Conservation (phyloP, 2,329 filamentous ascomycete genomes). For the Trichoderma afroharzianum region DNA sequence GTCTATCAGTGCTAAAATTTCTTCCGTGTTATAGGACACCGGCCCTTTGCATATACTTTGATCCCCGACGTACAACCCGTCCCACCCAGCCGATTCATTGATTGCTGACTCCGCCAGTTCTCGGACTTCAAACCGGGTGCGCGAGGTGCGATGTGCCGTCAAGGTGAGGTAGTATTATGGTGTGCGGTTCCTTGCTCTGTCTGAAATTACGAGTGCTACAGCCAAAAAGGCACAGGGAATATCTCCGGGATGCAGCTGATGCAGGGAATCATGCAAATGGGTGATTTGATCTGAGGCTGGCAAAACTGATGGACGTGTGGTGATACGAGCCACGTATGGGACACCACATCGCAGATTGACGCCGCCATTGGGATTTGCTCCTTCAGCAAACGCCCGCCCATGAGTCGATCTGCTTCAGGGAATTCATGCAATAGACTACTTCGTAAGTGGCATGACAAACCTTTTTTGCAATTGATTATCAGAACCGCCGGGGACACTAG, state of each 20-base stretch:
- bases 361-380: neutral
- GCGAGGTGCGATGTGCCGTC: neutral
- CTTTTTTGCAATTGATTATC: neutral
- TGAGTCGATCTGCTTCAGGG: neutral
- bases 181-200: neutral
- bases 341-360: neutral
- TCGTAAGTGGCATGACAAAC: conserved; percentile 1
- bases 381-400: neutral
- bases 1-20: neutral
- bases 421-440: neutral
- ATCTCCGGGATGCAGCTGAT: neutral
- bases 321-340: neutral
- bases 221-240: neutral
- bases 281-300: neutral
- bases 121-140: neutral
- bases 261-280: neutral
- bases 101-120: neutral
- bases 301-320: neutral
- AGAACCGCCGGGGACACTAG: neutral
- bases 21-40: neutral
- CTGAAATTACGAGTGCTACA: neutral
- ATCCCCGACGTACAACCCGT: neutral
- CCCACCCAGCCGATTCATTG: neutral
- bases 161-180: neutral
- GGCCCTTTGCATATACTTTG: neutral